Percentiles rank a stretch among this genome's conserved stretches.
Evolutionary conservation across 1,284 basidiomycete genomes (phyloP).

Genomic region (Pisolithus thermaeus): DNA sequence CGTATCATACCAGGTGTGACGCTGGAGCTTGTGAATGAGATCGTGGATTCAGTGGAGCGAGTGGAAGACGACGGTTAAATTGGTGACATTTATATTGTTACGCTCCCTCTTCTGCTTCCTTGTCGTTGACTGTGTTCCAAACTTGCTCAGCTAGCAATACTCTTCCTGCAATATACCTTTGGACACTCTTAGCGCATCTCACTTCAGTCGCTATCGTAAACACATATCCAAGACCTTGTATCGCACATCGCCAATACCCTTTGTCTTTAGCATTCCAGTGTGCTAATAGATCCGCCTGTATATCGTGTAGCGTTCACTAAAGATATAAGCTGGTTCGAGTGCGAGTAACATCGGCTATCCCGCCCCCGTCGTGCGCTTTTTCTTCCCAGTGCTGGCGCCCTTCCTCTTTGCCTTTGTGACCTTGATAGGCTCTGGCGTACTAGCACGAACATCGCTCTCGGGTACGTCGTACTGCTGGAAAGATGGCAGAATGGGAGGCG

Average conservation of each 20-base stretch:
- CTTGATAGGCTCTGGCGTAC: constrained; percentile 66
- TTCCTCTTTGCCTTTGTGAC: constrained; percentile 73
- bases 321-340: constrained; percentile 1
- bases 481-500: constrained; percentile 36
- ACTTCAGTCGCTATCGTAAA: constrained; percentile 12
- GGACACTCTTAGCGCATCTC: background rate
- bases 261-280: constrained; percentile 10
- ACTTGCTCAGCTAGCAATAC: background rate
- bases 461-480: constrained; percentile 58
- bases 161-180: background rate
- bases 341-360: constrained; percentile 7
- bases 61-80: constrained; percentile 60
- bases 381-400: constrained; percentile 48
- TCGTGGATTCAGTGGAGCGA: constrained; percentile 87
- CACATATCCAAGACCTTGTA: constrained; percentile 4
- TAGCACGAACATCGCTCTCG: constrained; percentile 44
- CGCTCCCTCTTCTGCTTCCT: constrained; percentile 11
- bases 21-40: constrained; percentile 78
- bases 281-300: constrained; percentile 15
- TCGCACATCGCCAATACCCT: constrained; percentile 2
- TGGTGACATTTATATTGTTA: constrained; percentile 1
- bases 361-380: constrained; percentile 47
- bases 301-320: constrained; percentile 15
- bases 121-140: background rate
- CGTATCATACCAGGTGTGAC: constrained; percentile 81